A percentile compares a stretch with the other conserved stretches of the same genome.
These are phyloP conservation scores for Tephrocybe sp. DNA, from an alignment of 768 basidiomycete genomes.

Conservation along the genomic window DNA sequence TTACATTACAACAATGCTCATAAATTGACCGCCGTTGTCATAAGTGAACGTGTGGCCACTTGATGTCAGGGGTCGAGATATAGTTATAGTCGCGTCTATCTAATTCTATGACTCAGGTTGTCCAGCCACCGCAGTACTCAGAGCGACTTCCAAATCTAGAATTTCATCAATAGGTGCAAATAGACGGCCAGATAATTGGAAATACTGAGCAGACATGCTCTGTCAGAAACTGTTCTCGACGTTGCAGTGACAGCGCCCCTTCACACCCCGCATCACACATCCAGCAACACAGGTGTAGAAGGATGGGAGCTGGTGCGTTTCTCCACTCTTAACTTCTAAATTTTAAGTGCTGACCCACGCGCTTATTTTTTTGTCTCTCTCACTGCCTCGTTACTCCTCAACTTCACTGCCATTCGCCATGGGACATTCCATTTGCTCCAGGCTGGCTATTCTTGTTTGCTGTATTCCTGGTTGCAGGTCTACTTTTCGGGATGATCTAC, in stretches of 20 bases:
- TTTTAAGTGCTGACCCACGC: background rate
- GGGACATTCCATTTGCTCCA: slow-evolving; percentile 26
- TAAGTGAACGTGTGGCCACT: too few species aligned
- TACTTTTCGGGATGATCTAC: slow-evolving; percentile 98
- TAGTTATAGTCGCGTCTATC: too few species aligned
- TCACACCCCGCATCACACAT: background rate
- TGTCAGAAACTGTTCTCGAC: background rate
- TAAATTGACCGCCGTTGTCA: too few species aligned
- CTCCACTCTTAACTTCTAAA: background rate
- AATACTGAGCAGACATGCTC: too few species aligned
- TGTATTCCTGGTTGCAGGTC: slow-evolving; percentile 90
- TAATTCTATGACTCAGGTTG: too few species aligned
- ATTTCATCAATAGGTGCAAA: slow-evolving; percentile 4
- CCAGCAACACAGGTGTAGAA: background rate
- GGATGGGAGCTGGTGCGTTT: slow-evolving; percentile 11
- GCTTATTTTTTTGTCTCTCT: background rate
- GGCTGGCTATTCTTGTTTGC: slow-evolving; percentile 97
- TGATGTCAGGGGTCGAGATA: too few species aligned
- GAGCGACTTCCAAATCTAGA: too few species aligned
- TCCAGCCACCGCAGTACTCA: too few species aligned
- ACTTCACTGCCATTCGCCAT: background rate
- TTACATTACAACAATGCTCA: background rate
- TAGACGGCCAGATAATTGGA: too few species aligned
- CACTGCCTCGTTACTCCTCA: background rate
- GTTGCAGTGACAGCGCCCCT: background rate